Base-by-base conservation (phyloP, 2,329 filamentous ascomycete species). In the Corinectria fuckeliana region DNA sequence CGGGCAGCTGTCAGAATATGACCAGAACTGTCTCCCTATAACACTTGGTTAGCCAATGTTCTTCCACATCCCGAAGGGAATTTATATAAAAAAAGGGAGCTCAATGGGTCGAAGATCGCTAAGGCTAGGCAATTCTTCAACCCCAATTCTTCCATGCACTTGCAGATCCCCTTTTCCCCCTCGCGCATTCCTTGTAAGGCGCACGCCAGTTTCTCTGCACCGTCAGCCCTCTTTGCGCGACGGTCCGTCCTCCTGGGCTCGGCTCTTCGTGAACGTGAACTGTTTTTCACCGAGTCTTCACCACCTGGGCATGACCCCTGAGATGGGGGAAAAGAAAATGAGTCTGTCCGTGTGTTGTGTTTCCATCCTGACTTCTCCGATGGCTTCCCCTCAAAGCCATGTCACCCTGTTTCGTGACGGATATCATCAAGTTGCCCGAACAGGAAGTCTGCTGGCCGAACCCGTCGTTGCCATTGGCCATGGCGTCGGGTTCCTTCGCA, bases 351-450 rank as follows among this genome's bases (percentile, higher is more conserved):
- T n/a, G n/a, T n/a, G n/a, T n/a, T n/a, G n/a, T n/a, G n/a, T n/a
- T n/a, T n/a, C n/a, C n/a, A n/a, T n/a, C n/a, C n/a, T n/a, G n/a
- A n/a, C n/a, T n/a, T 18, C 32, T 36, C 23, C 14, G 23, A 18
- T 10, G 4, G 14, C 25, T n/a, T 6, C 4, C 7, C n/a, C 16
- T 10, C 38, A 20, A 41, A 9, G 30, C 26, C 21, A 28, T 52
- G 55, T 45, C 36, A 58, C 58, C 50, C 11, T 60, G 54, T 25
- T n/a, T 47, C 53, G 63, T 59, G 52, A 64, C 58, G 58, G 50
- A 58, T 51, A 20, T 68, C 55, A 59, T 68, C 55, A 61, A 55
- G 23, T 58, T 69, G 30, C 68, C 68, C 38, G 60, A 70, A 67
- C 59, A 63, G 66, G 68, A 69, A 70, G 65, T 57, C 38, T 60